Evolutionary conservation across 1,284 basidiomycete species (phyloP).

Genomic region (Hypsizygus ulmarius): DNA sequence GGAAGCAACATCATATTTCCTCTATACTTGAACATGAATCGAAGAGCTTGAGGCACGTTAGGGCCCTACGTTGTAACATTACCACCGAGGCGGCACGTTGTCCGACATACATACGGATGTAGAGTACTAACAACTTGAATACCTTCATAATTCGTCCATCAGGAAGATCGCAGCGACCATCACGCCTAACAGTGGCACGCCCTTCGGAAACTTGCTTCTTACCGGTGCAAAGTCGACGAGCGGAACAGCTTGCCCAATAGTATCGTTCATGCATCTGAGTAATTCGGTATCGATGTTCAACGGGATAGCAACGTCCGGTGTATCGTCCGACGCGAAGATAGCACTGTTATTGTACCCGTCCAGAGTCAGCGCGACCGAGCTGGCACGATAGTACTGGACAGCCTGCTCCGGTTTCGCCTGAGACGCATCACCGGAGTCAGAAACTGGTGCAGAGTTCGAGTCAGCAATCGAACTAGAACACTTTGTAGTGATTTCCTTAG

Average conservation of each 20-base stretch:
- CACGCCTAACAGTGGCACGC: too few relatives aligned
- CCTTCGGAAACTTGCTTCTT: too few relatives aligned
- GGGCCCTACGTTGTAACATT: too few relatives aligned
- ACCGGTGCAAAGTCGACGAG: too few relatives aligned
- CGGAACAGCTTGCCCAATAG: conserved; percentile 42
- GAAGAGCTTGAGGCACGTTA: too few relatives aligned
- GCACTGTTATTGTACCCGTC: conserved; percentile 56
- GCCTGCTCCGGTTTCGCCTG: conserved; percentile 25
- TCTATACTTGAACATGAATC: background rate
- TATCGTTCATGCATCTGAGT: conserved; percentile 53
- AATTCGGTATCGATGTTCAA: conserved; percentile 40
- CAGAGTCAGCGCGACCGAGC: conserved; percentile 46
- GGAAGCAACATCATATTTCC: too few relatives aligned
- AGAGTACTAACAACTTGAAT: too few relatives aligned
- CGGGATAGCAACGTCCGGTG: conserved; percentile 37
- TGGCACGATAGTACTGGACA: conserved; percentile 55
- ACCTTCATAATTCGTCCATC: too few relatives aligned
- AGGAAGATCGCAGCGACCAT: too few relatives aligned
- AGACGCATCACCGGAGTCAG: background rate
- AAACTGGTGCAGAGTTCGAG: background rate
- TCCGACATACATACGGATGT: too few relatives aligned
- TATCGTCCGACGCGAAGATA: conserved; percentile 7
- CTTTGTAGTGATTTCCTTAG: background rate
- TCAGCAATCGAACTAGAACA: background rate
- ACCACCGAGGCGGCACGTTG: too few relatives aligned